Base-by-base conservation (phyloP, 2,329 filamentous ascomycete species). In the Myriangium duriaei region DNA sequence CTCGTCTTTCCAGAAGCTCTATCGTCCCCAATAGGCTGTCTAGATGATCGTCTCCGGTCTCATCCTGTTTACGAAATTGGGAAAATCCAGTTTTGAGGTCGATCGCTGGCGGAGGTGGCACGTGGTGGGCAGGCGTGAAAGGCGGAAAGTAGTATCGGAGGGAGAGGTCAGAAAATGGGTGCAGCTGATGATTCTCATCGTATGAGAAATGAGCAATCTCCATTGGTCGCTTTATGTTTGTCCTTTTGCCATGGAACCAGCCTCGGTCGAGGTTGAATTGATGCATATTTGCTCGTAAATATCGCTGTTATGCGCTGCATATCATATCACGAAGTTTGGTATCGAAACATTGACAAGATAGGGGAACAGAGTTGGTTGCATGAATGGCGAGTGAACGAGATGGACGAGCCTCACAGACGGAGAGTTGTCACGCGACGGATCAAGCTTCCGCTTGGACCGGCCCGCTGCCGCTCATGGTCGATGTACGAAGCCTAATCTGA, bases 171-270 rank as follows among this genome's bases (percentile, higher is more conserved):
- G 84, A 85, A 4, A 53, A 43, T 3, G 80, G 72, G 34, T 68
- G 77, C 51, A 86, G 86, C 38, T 74, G 60, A 55, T 88, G 91
- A 17, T 86, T 66, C 31, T 86, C 74, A 56, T 96, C 84, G 60
- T 91, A 96, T 6, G 88, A 96, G 62, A 96, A 98, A 60, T 72
- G 85, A 3, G 88, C 74, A 47, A 98, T 82, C 65, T 98, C 91
- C 18, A 19, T 12, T 16, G 36, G 36, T 6, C 36, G 30, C 17
- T 39, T 39, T 29, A 39, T 39, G 14, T 39, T 39, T 29, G 32
- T 18, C 15, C 24, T 39, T 11, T 16, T 16, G 11, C 19, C 10
- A 12, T 39, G 36, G 11, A 32, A 16, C 15, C 28, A 13, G 17
- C 16, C 24, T 13, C 32, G 36, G 17, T 39, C 36, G 29, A 39